These are phyloP conservation scores for Porodaedalea pini DNA, from an alignment of 1,284 basidiomycete genomes.

Conservation along the genomic window DNA sequence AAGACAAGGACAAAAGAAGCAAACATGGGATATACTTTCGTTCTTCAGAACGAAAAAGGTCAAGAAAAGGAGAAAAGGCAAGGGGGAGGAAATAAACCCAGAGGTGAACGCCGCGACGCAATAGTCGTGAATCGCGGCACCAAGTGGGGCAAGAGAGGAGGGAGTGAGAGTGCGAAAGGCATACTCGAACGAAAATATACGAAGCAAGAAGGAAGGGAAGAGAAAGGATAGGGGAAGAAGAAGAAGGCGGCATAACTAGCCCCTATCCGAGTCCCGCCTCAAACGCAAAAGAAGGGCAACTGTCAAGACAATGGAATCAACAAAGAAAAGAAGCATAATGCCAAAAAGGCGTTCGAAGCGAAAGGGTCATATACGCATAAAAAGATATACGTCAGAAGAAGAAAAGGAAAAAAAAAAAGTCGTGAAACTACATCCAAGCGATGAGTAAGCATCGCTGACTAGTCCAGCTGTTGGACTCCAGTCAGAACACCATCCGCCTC, in stretches of 20 bases:
- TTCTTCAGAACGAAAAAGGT: not conserved
- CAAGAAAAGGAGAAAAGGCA: not conserved
- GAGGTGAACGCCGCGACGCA: not conserved
- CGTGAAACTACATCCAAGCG: not conserved
- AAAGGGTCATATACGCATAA: not conserved
- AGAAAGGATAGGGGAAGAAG: conserved; percentile 16
- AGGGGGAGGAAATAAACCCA: not conserved
- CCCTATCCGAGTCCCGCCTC: conserved; percentile 3
- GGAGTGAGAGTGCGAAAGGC: conserved; percentile 4
- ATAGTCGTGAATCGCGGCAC: too few relatives aligned
- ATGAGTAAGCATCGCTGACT: not conserved
- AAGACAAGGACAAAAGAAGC: not conserved
- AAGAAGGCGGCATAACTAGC: conserved; percentile 11
- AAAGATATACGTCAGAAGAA: not conserved
- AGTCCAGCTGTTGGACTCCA: not conserved
- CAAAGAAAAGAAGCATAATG: not conserved
- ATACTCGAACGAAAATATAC: not conserved
- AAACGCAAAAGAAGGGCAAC: not conserved
- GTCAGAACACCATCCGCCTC: not conserved
- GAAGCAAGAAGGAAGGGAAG: conserved; percentile 15
- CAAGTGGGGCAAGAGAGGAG: too few relatives aligned
- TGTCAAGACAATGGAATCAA: not conserved
- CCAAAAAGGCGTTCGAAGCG: not conserved
- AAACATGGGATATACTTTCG: not conserved
- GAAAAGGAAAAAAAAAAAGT: not conserved